phyloP scores from a whole-genome alignment of 2,329 filamentous ascomycete species.

The Sclerotinia glacialis region DNA sequence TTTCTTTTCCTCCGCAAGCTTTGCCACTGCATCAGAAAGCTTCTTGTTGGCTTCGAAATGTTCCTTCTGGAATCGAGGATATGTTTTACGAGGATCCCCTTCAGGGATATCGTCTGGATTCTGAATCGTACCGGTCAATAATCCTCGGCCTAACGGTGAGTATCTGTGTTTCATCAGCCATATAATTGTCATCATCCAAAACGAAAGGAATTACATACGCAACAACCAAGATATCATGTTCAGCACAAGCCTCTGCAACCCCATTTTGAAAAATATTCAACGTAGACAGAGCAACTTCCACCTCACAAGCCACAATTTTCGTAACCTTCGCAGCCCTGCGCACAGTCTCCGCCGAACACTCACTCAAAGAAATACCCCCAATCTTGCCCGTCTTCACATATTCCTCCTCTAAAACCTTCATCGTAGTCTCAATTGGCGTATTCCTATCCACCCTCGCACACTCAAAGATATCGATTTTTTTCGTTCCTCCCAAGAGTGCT shows the following conservation, averaged over 20 bases:
- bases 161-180: conserved; percentile 45
- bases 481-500: conserved; percentile 46
- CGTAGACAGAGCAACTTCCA: conserved; percentile 46
- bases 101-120: conserved; percentile 53
- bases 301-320: conserved; percentile 47
- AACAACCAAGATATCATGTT: conserved; percentile 66
- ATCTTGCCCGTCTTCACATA: conserved; percentile 46
- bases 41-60: conserved; percentile 63
- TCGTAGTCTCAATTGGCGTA: conserved; percentile 43
- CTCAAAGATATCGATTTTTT: conserved; percentile 56
- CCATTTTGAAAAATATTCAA: conserved; percentile 42
- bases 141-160: conserved; percentile 64
- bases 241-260: conserved; percentile 50
- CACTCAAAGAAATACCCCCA: conserved; percentile 45
- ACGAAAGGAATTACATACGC: conserved; percentile 42
- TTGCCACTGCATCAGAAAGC: conserved; percentile 56
- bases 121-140: conserved; percentile 54
- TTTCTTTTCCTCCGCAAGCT: conserved; percentile 57
- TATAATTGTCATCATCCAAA: conserved; percentile 20
- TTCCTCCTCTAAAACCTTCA: conserved; percentile 38
- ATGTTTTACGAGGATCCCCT: conserved; percentile 55
- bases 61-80: conserved; percentile 60
- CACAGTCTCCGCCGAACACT: conserved; percentile 45
- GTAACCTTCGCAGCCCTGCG: conserved; percentile 42
- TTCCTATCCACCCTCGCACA: conserved; percentile 47